Percentiles rank a stretch among this genome's conserved stretches.
phyloP scores from a whole-genome alignment of 495 filamentous ascomycete species.

The Aspergillus nidulans region DNA sequence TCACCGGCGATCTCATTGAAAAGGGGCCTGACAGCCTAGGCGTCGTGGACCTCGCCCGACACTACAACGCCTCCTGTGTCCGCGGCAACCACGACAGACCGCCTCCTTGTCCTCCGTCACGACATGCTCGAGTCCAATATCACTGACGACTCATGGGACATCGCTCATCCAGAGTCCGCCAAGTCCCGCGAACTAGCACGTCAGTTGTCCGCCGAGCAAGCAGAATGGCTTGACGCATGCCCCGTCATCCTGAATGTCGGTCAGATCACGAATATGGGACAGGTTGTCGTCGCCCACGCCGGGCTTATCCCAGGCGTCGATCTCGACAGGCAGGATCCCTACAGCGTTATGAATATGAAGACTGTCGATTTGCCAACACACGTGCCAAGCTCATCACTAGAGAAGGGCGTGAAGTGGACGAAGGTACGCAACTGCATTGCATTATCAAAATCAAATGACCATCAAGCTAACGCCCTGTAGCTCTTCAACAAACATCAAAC shows the following conservation, averaged over 20 bases:
- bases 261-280: slow-evolving; percentile 48
- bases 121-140: slow-evolving; percentile 29
- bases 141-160: slow-evolving; percentile 16
- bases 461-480: slow-evolving; percentile 17
- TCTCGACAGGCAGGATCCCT: slow-evolving; percentile 71
- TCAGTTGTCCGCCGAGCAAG: slow-evolving; percentile 54
- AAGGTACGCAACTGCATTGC: slow-evolving; percentile 42
- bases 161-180: slow-evolving; percentile 20
- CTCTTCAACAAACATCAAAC: slow-evolving; percentile 57
- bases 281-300: slow-evolving; percentile 75
- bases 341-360: slow-evolving; percentile 87
- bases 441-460: neutral
- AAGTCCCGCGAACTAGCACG: slow-evolving; percentile 47
- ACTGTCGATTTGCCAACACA: slow-evolving; percentile 62
- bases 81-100: slow-evolving; percentile 94
- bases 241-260: slow-evolving; percentile 74
- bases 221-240: slow-evolving; percentile 62
- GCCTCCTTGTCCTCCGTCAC: slow-evolving; percentile 55
- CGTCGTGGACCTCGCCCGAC: slow-evolving; percentile 69
- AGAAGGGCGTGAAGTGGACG: slow-evolving; percentile 59
- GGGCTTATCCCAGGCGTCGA: slow-evolving; percentile 72
- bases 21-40: slow-evolving; percentile 83
- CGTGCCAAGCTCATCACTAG: slow-evolving; percentile 52
- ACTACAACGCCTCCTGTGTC: slow-evolving; percentile 68
- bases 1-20: slow-evolving; percentile 79